These are phyloP conservation scores for Penicillium coffeae DNA, from an alignment of 495 filamentous ascomycete genomes.

Conservation along the genomic window DNA sequence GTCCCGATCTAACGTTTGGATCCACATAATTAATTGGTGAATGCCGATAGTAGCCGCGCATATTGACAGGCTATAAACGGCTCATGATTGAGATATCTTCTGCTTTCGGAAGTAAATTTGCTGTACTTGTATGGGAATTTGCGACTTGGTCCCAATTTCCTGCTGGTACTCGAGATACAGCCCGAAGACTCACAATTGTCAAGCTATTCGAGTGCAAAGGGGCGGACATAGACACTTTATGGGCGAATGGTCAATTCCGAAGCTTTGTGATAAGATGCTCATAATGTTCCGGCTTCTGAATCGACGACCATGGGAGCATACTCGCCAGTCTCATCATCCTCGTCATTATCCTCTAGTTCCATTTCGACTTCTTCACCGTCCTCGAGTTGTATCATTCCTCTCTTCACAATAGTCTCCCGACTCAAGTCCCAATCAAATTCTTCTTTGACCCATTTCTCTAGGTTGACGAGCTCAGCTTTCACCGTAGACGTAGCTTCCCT, in stretches of 20 bases:
- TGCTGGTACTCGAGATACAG: too few species aligned
- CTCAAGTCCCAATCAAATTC: conserved; percentile 66
- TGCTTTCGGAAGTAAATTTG: too few species aligned
- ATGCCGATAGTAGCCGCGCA: neutral
- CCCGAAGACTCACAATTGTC: too few species aligned
- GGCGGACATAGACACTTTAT: too few species aligned
- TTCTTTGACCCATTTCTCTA: conserved; percentile 52
- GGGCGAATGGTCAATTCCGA: too few species aligned
- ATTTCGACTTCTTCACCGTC: conserved; percentile 77
- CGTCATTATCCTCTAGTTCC: conserved; percentile 70
- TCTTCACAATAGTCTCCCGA: conserved; percentile 50
- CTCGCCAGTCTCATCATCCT: conserved; percentile 81
- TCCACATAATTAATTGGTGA: too few species aligned
- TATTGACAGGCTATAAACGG: too few species aligned
- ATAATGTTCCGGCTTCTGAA: conserved; percentile 28
- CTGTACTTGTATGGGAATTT: too few species aligned
- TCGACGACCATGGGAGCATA: conserved; percentile 83
- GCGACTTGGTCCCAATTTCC: too few species aligned
- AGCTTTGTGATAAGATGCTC: too few species aligned
- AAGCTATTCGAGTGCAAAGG: too few species aligned
- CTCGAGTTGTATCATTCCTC: conserved; percentile 66
- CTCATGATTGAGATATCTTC: too few species aligned
- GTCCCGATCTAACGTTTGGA: neutral
- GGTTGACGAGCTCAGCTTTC: conserved; percentile 48
- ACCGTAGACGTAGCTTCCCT: conserved; percentile 31